Percentiles rank a stretch among this genome's conserved stretches.
Conservation (phyloP, 805 yeast species). For the Saccharomyces kudriavzevii region DNA sequence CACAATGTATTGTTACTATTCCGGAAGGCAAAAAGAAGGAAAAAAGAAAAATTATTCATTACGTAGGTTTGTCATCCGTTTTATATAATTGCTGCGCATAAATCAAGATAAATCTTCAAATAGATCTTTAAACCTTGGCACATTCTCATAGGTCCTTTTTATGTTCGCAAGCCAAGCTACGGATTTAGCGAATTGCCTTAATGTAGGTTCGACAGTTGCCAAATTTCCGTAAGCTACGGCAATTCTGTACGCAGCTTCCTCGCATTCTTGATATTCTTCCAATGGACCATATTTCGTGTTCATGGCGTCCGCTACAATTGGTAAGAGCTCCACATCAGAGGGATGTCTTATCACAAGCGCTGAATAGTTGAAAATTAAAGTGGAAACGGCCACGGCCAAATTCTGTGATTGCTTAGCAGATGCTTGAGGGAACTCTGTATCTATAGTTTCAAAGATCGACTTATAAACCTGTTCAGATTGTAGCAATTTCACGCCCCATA, state of each 20-base stretch:
- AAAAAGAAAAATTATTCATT: neutral
- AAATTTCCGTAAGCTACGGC: constrained; percentile 58
- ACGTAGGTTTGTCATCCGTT: neutral
- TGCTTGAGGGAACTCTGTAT: constrained; percentile 16
- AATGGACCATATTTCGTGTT: constrained; percentile 25
- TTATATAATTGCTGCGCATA: neutral
- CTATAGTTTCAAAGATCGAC: constrained; percentile 34
- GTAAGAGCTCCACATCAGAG: constrained; percentile 18
- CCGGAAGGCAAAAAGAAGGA: neutral
- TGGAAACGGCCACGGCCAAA: constrained; percentile 38
- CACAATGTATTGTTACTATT: neutral
- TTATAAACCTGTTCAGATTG: constrained; percentile 30
- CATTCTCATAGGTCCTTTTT: constrained; percentile 12
- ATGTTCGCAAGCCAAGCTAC: constrained; percentile 25
- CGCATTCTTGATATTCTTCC: constrained; percentile 31
- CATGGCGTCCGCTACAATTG: constrained; percentile 26
- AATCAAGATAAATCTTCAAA: constrained; percentile 8
- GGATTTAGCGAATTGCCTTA: constrained; percentile 26
- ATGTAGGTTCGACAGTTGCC: constrained; percentile 28
- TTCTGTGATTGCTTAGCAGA: constrained; percentile 25
- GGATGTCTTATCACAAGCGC: constrained; percentile 31
- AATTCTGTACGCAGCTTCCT: constrained; percentile 64
- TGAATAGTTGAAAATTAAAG: constrained; percentile 44
- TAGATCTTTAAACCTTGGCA: constrained; percentile 21
- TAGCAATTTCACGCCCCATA: constrained; percentile 42